Evolutionary conservation across 2,329 filamentous ascomycete species (phyloP), one percentile per base, ranked within the genome.

Genomic region (Sclerotinia borealis): DNA sequence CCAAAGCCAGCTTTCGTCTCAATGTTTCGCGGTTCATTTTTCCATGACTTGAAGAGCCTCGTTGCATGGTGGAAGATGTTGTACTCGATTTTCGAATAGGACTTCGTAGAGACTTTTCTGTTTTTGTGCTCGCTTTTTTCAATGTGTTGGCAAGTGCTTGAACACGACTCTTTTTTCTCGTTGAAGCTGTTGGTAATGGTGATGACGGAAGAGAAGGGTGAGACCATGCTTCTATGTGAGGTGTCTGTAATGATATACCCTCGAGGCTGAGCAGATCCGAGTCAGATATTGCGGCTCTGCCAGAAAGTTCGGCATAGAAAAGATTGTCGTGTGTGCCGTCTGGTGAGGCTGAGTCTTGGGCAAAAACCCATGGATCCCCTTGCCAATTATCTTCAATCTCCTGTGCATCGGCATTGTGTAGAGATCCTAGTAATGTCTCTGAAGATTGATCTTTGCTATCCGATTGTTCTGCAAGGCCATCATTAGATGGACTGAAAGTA

Each of bases 401-500:
- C 34, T 64, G 67, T 31, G 43, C 45, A 59, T 69, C 62, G 51
- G 31, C 45, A 59, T 69, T 63, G 48, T 69, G 64, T 27, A 64
- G 39, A n/a, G 66, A 69, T 50, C 50, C 65, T 36, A 65, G 52
- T 22, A 68, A 67, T 31, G 64, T 65, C 47, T 64, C 63, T 34
- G 59, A 65, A 43, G 65, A 67, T 37, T 66, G 37, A 58, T 51
- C 67, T 29, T 69, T 63, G 76, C 72, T 82, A 78, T 68, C 79
- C 77, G 68, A 81, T 75, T 66, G 82, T 78, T 81, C 79, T 74
- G 79, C 79, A 67, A 78, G 75, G 65, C 76, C 75, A 66, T 79
- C 77, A 69, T 77, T 78, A 68, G 81, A 78, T 63, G 81, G 77
- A 65, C 85, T 83, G 75, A 82, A 80, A 68, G 85, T 80, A 74